Percentiles rank a stretch among this genome's conserved stretches.
phyloP scores from a whole-genome alignment of 495 filamentous ascomycete species.

The Beverwykella pulmonaria region DNA sequence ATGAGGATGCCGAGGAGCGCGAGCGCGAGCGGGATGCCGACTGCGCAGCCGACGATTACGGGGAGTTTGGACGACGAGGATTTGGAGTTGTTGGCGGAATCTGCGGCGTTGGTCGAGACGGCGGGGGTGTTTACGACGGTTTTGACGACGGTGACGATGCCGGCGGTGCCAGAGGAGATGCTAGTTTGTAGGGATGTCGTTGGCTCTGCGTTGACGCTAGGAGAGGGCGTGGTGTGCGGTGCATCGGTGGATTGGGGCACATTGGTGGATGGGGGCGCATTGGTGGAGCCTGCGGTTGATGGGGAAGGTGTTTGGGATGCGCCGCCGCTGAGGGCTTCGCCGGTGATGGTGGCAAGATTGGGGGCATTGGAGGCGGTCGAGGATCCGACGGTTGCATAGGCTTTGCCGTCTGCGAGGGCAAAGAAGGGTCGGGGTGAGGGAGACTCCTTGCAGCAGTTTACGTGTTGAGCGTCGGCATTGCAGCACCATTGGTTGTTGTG shows the following conservation, averaged over 20 bases:
- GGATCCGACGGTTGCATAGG: constrained; percentile 29
- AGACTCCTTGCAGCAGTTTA: constrained; percentile 29
- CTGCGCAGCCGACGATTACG: constrained; percentile 31
- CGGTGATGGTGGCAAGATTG: constrained; percentile 24
- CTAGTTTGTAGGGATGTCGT: constrained; percentile 12
- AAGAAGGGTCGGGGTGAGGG: constrained; percentile 28
- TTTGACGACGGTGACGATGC: constrained; percentile 8
- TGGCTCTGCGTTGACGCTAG: neutral
- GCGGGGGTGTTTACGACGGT: constrained; percentile 13
- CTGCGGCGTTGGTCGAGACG: neutral
- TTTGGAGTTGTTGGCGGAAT: neutral
- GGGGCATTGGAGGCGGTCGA: constrained; percentile 18
- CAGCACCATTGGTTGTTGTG: constrained; percentile 39
- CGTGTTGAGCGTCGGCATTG: constrained; percentile 28
- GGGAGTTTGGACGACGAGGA: constrained; percentile 3
- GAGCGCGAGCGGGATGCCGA: constrained; percentile 33
- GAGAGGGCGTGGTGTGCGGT: neutral
- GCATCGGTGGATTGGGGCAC: neutral
- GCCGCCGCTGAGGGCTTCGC: neutral
- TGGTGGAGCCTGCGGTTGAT: constrained; percentile 1
- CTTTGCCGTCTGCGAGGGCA: constrained; percentile 21
- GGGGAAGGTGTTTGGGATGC: neutral
- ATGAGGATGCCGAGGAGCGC: constrained; percentile 24
- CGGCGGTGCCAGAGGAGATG: constrained; percentile 11
- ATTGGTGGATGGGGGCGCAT: neutral